These are phyloP conservation scores for Rhypophila decipiens DNA, from an alignment of 495 filamentous ascomycete species.

Conservation along the genomic window DNA sequence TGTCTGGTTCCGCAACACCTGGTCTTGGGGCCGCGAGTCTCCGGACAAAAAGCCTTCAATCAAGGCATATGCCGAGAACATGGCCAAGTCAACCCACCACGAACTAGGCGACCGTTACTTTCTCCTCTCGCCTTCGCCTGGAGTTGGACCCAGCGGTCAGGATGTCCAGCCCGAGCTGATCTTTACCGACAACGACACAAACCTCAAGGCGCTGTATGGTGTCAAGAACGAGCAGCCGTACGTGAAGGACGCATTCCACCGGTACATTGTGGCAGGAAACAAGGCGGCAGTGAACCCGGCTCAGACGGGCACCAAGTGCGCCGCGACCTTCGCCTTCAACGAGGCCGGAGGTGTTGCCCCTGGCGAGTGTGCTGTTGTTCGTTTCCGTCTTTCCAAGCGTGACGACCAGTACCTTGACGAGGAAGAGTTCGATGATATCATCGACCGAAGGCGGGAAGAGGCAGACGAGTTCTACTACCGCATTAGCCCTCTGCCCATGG, in stretches of 20 bases:
- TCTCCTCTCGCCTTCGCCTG: conserved; percentile 83
- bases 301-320: conserved; percentile 77
- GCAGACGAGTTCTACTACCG: conserved; percentile 94
- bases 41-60: conserved; percentile 70
- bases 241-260: conserved; percentile 94
- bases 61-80: conserved; percentile 52
- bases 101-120: conserved; percentile 77
- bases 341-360: conserved; percentile 79
- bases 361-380: conserved; percentile 89
- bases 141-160: conserved; percentile 64
- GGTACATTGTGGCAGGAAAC: conserved; percentile 75
- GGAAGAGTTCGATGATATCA: conserved; percentile 83
- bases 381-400: conserved; percentile 76
- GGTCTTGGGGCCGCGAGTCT: conserved; percentile 80
- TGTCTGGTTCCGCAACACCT: conserved; percentile 95
- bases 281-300: conserved; percentile 75
- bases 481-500: conserved; percentile 90
- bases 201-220: conserved; percentile 67
- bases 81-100: conserved; percentile 66
- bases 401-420: conserved; percentile 77
- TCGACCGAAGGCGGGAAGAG: conserved; percentile 76
- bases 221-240: conserved; percentile 73
- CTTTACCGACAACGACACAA: conserved; percentile 95
- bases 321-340: conserved; percentile 88
- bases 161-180: conserved; percentile 79